Percentiles rank a stretch among this genome's conserved stretches.
Conservation (phyloP, 805 yeast species). For the Cyberlindnera petersonii region DNA sequence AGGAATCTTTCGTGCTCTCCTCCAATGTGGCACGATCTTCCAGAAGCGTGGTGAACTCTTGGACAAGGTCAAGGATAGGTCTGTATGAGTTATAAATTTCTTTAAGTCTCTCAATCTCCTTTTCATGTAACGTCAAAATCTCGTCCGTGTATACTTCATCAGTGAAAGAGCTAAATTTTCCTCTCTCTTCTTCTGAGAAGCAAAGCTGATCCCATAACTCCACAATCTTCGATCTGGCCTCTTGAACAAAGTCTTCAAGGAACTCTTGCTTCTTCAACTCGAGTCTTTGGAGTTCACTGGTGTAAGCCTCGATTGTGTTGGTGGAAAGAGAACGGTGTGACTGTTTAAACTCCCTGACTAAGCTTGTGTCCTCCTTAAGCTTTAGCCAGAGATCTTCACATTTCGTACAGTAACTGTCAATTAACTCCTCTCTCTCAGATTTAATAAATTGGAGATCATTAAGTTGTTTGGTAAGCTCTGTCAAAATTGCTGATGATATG, state of each 20-base stretch:
- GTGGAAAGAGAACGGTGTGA: conserved; percentile 45
- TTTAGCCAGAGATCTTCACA: conserved; percentile 55
- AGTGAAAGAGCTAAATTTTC: conserved; percentile 39
- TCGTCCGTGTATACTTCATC: conserved; percentile 50
- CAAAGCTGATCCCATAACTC: conserved; percentile 60
- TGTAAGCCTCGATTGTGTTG: conserved; percentile 45
- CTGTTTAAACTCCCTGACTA: conserved; percentile 37
- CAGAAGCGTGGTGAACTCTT: conserved; percentile 50
- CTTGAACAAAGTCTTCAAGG: conserved; percentile 64
- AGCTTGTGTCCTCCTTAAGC: conserved; percentile 44
- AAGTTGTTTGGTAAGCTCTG: conserved; percentile 11
- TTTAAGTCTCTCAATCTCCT: conserved; percentile 51
- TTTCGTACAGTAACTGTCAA: conserved; percentile 29
- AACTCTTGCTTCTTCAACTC: conserved; percentile 55
- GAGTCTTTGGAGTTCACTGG: conserved; percentile 53
- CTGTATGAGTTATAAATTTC: conserved; percentile 45
- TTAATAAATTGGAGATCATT: conserved; percentile 12
- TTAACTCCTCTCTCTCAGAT: conserved; percentile 14
- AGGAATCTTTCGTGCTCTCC: conserved; percentile 73
- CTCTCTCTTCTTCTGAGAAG: conserved; percentile 50
- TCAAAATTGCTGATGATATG: conserved; percentile 12
- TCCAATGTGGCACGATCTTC: conserved; percentile 60
- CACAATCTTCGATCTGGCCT: conserved; percentile 55
- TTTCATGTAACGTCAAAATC: conserved; percentile 59
- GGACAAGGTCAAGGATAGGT: conserved; percentile 53